Conservation (phyloP, 495 filamentous ascomycete species). For the Bryoglossum gracile region DNA sequence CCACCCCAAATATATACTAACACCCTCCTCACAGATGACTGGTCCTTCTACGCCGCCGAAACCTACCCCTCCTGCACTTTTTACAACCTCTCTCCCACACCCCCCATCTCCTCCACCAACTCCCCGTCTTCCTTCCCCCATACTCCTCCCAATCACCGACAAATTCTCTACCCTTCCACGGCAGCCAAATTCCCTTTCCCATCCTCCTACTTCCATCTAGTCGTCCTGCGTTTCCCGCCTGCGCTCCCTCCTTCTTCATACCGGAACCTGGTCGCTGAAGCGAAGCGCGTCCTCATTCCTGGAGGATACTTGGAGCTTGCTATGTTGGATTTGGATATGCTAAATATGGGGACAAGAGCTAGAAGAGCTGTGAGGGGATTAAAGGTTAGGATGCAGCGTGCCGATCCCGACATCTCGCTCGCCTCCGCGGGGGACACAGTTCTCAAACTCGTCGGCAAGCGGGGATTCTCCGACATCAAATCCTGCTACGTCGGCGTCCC, state of each 20-base stretch:
- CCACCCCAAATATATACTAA: conserved; percentile 11
- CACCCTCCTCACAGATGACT: conserved; percentile 64
- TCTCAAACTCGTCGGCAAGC: conserved; percentile 63
- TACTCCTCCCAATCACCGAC: conserved; percentile 77
- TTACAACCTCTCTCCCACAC: conserved; percentile 67
- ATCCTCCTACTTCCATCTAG: conserved; percentile 72
- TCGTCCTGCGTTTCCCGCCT: conserved; percentile 83
- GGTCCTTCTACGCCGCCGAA: conserved; percentile 94
- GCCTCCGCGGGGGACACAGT: conserved; percentile 73
- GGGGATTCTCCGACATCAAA: conserved; percentile 79
- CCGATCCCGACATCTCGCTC: conserved; percentile 49
- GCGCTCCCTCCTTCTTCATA: conserved; percentile 68
- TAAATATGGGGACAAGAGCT: conserved; percentile 75
- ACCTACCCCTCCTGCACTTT: conserved; percentile 81
- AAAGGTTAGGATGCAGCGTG: conserved; percentile 51
- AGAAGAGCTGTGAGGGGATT: conserved; percentile 68
- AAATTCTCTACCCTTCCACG: conserved; percentile 65
- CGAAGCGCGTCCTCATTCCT: conserved; percentile 81
- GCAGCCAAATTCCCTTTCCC: conserved; percentile 77
- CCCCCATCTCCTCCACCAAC: conserved; percentile 36
- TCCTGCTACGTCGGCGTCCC: conserved; percentile 86
- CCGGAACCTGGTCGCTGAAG: conserved; percentile 75
- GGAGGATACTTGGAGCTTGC: conserved; percentile 86
- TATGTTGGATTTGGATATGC: conserved; percentile 76
- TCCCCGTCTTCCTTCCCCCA: conserved; percentile 37